phyloP scores from a whole-genome alignment of 1,284 basidiomycete species.

The Trichosporon ovoides region DNA sequence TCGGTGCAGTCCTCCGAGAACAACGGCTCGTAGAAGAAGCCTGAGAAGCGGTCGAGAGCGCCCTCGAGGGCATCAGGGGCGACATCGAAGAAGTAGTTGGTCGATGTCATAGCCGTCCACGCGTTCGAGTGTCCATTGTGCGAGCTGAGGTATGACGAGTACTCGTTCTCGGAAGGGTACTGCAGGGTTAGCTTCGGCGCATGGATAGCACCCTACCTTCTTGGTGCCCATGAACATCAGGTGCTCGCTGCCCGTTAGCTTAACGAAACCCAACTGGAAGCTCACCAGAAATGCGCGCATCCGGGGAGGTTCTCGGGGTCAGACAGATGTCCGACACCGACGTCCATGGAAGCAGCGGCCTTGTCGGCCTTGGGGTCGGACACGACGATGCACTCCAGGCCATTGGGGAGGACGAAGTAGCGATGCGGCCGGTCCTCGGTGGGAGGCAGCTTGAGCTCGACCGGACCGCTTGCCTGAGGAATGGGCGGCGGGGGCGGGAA shows the following conservation, averaged over 20 bases:
- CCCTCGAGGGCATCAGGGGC: constrained; percentile 76
- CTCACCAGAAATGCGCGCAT: constrained; percentile 49
- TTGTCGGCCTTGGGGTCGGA: constrained; percentile 88
- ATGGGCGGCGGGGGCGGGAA: constrained; percentile 36
- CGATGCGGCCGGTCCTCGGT: constrained; percentile 72
- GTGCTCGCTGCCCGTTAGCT: constrained; percentile 77
- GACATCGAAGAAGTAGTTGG: constrained; percentile 79
- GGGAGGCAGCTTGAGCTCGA: constrained; percentile 58
- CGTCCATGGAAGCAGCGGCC: constrained; percentile 89
- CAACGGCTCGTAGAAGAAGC: constrained; percentile 89
- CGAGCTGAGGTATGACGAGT: constrained; percentile 84
- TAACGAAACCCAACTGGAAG: not conserved
- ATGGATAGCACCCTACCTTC: constrained; percentile 29
- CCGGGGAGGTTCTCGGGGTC: constrained; percentile 70
- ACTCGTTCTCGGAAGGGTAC: constrained; percentile 89
- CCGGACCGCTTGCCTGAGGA: constrained; percentile 38
- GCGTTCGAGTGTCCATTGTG: constrained; percentile 92
- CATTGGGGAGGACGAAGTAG: constrained; percentile 78
- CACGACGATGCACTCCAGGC: constrained; percentile 77
- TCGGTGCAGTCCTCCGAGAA: constrained; percentile 83
- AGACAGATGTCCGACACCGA: constrained; percentile 87
- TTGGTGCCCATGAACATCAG: constrained; percentile 73
- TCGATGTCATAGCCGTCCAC: constrained; percentile 87
- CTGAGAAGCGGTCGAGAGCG: constrained; percentile 84
- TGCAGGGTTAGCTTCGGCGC: constrained; percentile 49